phyloP scores from a whole-genome alignment of 352 stramenopile genomes.

The Globisporangium cystogenes region DNA sequence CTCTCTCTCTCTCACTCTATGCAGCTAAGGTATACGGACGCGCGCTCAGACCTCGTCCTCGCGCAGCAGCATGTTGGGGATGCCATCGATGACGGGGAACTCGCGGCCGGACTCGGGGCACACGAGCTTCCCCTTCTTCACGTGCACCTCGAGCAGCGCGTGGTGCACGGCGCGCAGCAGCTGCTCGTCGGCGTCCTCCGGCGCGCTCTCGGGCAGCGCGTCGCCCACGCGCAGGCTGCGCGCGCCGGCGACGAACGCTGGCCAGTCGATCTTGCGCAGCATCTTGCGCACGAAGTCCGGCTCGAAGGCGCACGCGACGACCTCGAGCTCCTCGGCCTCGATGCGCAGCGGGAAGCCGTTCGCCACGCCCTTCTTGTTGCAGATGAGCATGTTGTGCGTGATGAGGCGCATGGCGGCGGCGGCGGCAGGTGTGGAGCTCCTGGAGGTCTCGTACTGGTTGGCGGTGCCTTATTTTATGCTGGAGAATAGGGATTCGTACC shows the following conservation, averaged over 20 bases:
- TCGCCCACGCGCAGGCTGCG: slow-evolving; percentile 64
- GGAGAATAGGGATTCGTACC: too few relatives aligned
- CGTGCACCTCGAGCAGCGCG: slow-evolving; percentile 92
- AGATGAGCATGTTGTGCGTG: slow-evolving; percentile 94
- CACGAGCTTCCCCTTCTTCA: slow-evolving; percentile 94
- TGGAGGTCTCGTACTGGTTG: too few relatives aligned
- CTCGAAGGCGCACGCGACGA: slow-evolving; percentile 80
- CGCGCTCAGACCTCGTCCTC: slow-evolving; percentile 86
- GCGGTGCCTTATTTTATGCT: too few relatives aligned
- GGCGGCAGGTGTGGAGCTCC: background rate
- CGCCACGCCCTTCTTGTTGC: slow-evolving; percentile 91
- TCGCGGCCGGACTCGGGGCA: slow-evolving; percentile 95
- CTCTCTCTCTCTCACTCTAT: slow-evolving; percentile 12
- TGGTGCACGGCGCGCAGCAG: slow-evolving; percentile 86
- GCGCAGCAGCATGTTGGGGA: slow-evolving; percentile 97
- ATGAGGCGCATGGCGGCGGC: slow-evolving; percentile 80
- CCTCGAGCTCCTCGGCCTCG: slow-evolving; percentile 75
- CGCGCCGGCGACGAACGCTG: slow-evolving; percentile 75
- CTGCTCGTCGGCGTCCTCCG: slow-evolving; percentile 50
- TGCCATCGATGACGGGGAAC: slow-evolving; percentile 96
- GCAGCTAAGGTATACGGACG: background rate
- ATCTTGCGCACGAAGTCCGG: slow-evolving; percentile 87
- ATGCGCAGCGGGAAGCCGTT: slow-evolving; percentile 91
- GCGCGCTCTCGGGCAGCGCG: slow-evolving; percentile 40
- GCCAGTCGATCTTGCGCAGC: slow-evolving; percentile 87